Evolutionary conservation across 2,329 filamentous ascomycete species (phyloP), one percentile per base, ranked within the genome.

Genomic region (Falciphora oryzae): DNA sequence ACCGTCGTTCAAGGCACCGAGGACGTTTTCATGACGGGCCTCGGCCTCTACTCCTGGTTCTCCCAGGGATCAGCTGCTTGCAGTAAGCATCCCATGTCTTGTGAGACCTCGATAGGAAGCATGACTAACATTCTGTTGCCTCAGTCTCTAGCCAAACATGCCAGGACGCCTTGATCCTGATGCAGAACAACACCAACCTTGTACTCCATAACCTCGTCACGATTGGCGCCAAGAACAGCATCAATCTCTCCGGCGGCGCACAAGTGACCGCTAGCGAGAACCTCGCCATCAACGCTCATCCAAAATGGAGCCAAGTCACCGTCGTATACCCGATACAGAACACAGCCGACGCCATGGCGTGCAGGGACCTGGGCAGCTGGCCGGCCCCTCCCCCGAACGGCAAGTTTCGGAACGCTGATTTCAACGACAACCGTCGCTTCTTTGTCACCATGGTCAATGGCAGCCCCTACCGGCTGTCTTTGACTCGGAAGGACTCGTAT

Each of bases 151-250:
- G 22, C 22, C 64, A 68, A 25, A 60, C 38, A 7, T 75, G 73
- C 65, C 72, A 75, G 64, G 69, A 71, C 56, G 65, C 65, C 0
- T 63, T 73, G 22, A 44, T 69, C 35, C 60, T 65, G 1, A 53
- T 73, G 7, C 58, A 72, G 8, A 74, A 74, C 61, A 63, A 63
- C 27, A 57, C 67, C 22, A 69, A 70, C 62, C 65, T 71, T 25
- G 68, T 66, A 7, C 64, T 73, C 58, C 63, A 71, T 44, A 68
- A 75, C 35, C 64, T 76, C 27, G 65, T 76, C 13, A 73, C 71
- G 11, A 75, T 75, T 11, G 73, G 75, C 3, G 68, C 73, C 31
- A 71, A 71, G 63, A 70, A 75, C 63, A 72, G 71, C 66, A 65
- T 67, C 4, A 22, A 53, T 53, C 66, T 71, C 8, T 66, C 67